Evolutionary conservation across 2,329 filamentous ascomycete genomes (phyloP), one percentile per base, ranked within the genome.

Genomic region (Colletotrichum cuscutae): DNA sequence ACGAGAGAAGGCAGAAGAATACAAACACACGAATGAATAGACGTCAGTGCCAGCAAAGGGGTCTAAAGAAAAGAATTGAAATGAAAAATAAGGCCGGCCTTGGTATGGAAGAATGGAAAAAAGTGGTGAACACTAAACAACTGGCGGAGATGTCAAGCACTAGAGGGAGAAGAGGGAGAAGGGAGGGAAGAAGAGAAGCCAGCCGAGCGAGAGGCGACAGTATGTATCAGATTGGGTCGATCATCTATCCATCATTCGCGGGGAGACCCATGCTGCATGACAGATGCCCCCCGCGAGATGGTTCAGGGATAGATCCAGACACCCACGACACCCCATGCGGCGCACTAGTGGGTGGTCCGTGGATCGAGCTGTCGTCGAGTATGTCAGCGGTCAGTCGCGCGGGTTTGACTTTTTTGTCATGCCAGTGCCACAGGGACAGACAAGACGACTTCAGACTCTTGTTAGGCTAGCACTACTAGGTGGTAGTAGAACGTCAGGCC

Each of bases 181-280:
- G 56, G 59, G 62, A 68, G 60, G 58, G 35, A 71, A 59, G 42
- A 24, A 32, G 30, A 62, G 59, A 58, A 61, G 53, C 9, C 53
- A 73, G 62, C 49, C 28, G 71, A 65, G 73, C 68, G 71, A 70
- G 62, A 75, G 71, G 66, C 64, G 67, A 74, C 71, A 71, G 73
- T 74, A 74, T 75, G 73, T 75, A 74, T 74, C 71, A 74, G 71
- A 71, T 68, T 74, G 52, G 72, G 76, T 65, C 75, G 64, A 73
- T 73, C 71, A 65, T 72, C 62, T 61, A 67, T 67, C 62, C 57
- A 59, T 58, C 68, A 72, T 72, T 71, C 71, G 71, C 68, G 71
- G 71, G 71, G 71, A 71, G 71, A 73, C 71, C 71, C 71, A 73
- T 73, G 71, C 67, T 37, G 68, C 71, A 73, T 73, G 62, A 72